Conservation (phyloP, 352 stramenopile species). For the Stramenopiles sp. region DNA sequence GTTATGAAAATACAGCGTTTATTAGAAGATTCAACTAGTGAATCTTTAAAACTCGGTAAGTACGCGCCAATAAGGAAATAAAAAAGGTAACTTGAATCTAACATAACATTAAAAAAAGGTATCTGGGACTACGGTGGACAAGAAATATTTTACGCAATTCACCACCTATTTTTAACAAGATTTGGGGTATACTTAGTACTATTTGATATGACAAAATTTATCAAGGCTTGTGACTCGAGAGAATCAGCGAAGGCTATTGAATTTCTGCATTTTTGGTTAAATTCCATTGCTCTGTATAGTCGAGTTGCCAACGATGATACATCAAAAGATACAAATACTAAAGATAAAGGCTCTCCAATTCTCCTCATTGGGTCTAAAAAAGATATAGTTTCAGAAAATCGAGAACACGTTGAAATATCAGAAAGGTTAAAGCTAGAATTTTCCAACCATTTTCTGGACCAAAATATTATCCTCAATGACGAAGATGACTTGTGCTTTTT, state of each 20-base stretch:
- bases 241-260: not conserved
- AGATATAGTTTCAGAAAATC: conserved; percentile 11
- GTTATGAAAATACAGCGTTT: not conserved
- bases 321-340: not conserved
- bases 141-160: conserved; percentile 18
- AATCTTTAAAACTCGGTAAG: not conserved
- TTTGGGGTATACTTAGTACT: conserved; percentile 23
- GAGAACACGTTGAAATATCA: conserved; percentile 12
- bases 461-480: conserved; percentile 10
- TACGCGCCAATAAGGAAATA: too few relatives aligned
- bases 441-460: not conserved
- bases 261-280: conserved; percentile 22
- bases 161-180: conserved; percentile 20
- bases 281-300: conserved; percentile 20
- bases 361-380: conserved; percentile 18
- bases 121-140: conserved; percentile 24
- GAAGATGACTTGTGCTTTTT: conserved; percentile 16
- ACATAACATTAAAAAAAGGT: conserved; percentile 11
- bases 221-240: not conserved
- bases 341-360: conserved; percentile 16
- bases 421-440: conserved; percentile 11
- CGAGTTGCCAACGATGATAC: not conserved
- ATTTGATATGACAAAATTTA: conserved; percentile 20
- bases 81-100: conserved; percentile 7
- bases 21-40: not conserved